Conservation (phyloP, 768 basidiomycete genomes). For the Myochromella boudieri region DNA sequence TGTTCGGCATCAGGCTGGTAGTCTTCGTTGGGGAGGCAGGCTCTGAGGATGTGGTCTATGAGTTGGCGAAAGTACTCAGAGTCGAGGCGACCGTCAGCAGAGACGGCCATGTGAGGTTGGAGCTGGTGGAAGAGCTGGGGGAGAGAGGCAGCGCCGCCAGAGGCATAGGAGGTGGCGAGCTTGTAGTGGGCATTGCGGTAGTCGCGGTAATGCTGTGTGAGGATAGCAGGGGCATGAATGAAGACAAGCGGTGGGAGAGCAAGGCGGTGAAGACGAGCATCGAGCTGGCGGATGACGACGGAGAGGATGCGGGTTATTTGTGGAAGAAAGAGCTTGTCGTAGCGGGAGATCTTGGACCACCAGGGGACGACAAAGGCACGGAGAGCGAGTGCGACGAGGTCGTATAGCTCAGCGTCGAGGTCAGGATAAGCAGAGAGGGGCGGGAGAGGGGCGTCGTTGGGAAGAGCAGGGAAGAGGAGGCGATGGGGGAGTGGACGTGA, state of each 20-base stretch:
- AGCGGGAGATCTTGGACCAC: slow-evolving; percentile 83
- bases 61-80: slow-evolving; percentile 78
- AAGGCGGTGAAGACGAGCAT: slow-evolving; percentile 50
- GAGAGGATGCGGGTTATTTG: slow-evolving; percentile 62
- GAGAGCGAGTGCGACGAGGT: slow-evolving; percentile 76
- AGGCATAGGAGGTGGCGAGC: slow-evolving; percentile 66
- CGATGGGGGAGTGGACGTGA: slow-evolving; percentile 43
- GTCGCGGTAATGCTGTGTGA: slow-evolving; percentile 78
- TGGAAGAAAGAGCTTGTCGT: slow-evolving; percentile 81
- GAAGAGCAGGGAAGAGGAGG: slow-evolving; percentile 60
- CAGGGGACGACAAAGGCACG: slow-evolving; percentile 80
- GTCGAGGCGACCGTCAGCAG: slow-evolving; percentile 63
- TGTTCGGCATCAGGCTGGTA: slow-evolving; percentile 78
- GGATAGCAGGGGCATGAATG: slow-evolving; percentile 58
- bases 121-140: slow-evolving; percentile 74
- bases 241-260: slow-evolving; percentile 66
- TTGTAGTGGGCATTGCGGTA: slow-evolving; percentile 69
- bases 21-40: slow-evolving; percentile 76
- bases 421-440: slow-evolving; percentile 45
- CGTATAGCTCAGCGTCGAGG: slow-evolving; percentile 70
- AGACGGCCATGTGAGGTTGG: slow-evolving; percentile 84
- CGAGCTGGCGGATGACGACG: slow-evolving; percentile 58
- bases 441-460: slow-evolving; percentile 44
- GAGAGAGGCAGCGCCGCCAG: slow-evolving; percentile 60
- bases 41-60: slow-evolving; percentile 72